phyloP scores from a whole-genome alignment of 1,284 basidiomycete genomes.

The Tilletia horrida region DNA sequence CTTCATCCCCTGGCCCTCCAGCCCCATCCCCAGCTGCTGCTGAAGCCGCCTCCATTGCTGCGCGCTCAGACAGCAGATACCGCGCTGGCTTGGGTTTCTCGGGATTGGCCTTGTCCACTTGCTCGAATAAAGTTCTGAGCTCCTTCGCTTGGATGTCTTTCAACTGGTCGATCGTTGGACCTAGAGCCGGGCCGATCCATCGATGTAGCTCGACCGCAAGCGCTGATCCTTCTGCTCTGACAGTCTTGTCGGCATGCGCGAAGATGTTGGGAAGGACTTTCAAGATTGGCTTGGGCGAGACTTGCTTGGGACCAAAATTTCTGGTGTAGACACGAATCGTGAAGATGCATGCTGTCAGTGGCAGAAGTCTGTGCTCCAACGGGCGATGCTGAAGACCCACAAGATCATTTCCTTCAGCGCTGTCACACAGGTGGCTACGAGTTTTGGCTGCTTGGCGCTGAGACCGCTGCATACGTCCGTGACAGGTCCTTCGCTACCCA shows the following conservation, averaged over 20 bases:
- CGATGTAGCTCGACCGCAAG: constrained; percentile 78
- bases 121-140: constrained; percentile 82
- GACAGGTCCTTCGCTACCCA: constrained; percentile 73
- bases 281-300: constrained; percentile 72
- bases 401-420: constrained; percentile 75
- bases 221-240: constrained; percentile 81
- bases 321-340: constrained; percentile 58
- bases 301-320: constrained; percentile 73
- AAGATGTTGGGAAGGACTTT: constrained; percentile 90
- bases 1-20: constrained; percentile 35
- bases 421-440: constrained; percentile 75
- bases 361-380: neutral
- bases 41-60: constrained; percentile 38
- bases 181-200: constrained; percentile 81
- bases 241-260: constrained; percentile 89
- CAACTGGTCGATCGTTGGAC: constrained; percentile 81
- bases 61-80: constrained; percentile 71
- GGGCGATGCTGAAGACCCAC: constrained; percentile 56
- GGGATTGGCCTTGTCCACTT: constrained; percentile 74
- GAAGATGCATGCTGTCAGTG: constrained; percentile 5
- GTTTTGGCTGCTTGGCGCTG: constrained; percentile 88
- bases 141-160: constrained; percentile 99
- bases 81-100: constrained; percentile 77
- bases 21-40: constrained; percentile 21
- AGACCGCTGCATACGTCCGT: constrained; percentile 78